A percentile compares a stretch with the other conserved stretches of the same genome.
Evolutionary conservation across 1,284 basidiomycete species (phyloP).

Genomic region (Rhizoctonia solani): DNA sequence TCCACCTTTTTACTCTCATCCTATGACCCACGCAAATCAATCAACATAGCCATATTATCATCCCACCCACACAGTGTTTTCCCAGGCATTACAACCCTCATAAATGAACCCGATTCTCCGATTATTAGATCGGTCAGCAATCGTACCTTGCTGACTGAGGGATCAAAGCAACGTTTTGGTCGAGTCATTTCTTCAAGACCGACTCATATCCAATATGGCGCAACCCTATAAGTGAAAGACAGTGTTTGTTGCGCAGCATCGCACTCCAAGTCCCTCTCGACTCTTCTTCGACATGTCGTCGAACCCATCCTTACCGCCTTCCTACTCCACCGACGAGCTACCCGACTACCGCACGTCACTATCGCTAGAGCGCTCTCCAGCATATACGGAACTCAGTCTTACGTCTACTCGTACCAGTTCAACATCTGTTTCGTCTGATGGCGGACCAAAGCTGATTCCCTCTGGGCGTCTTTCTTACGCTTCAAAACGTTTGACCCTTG

Average conservation of each 20-base stretch:
- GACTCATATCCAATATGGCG: background rate
- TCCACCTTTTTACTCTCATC: too few relatives aligned
- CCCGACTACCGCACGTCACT: conserved; percentile 17
- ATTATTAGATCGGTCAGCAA: conserved; percentile 8
- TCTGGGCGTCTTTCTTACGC: background rate
- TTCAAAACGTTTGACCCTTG: conserved; percentile 22
- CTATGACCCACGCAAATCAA: too few relatives aligned
- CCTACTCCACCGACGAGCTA: conserved; percentile 15
- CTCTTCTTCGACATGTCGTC: background rate
- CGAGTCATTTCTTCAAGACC: conserved; percentile 18
- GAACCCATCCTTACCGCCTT: background rate
- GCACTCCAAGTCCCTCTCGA: background rate
- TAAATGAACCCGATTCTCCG: background rate
- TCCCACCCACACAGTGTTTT: too few relatives aligned
- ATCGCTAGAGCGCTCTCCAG: conserved; percentile 3
- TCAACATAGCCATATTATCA: too few relatives aligned
- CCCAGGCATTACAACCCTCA: conserved; percentile 1
- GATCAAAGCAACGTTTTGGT: conserved; percentile 28
- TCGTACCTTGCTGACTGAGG: conserved; percentile 32
- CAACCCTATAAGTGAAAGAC: background rate
- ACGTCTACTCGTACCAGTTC: background rate
- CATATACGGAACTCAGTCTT: conserved; percentile 3
- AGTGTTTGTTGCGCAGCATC: background rate
- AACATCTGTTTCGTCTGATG: background rate
- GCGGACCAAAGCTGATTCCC: background rate